Conservation (phyloP, 2,329 filamentous ascomycete genomes). For the Cordyceps tenuipes region DNA sequence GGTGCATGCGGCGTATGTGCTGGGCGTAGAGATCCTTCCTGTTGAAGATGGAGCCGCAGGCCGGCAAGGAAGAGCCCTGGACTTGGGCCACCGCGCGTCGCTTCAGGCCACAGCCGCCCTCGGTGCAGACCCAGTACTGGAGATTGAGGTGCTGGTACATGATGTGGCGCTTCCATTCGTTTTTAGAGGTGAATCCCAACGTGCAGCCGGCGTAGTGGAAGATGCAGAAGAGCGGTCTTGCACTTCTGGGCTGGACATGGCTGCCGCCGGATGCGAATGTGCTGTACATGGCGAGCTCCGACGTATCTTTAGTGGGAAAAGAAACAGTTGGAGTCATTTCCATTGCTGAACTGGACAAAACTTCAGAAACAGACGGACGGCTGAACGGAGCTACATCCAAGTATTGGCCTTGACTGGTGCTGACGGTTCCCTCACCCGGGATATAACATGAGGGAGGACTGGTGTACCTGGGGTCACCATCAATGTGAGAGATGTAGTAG, state of each 20-base stretch:
- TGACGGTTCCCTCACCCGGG: neutral
- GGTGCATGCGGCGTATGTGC: slow-evolving; percentile 80
- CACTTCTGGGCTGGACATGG: slow-evolving; percentile 45
- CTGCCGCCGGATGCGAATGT: slow-evolving; percentile 3
- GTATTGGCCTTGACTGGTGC: neutral
- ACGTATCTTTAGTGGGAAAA: neutral
- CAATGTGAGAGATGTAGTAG: neutral
- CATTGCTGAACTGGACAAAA: neutral
- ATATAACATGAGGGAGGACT: neutral
- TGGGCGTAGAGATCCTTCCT: slow-evolving; percentile 88
- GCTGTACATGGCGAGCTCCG: too few relatives aligned
- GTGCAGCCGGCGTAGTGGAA: slow-evolving; percentile 70
- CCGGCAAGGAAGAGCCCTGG: slow-evolving; percentile 20
- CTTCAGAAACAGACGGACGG: too few relatives aligned
- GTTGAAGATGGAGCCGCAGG: slow-evolving; percentile 63
- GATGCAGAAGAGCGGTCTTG: slow-evolving; percentile 63
- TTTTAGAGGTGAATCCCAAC: slow-evolving; percentile 62
- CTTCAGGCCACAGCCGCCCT: slow-evolving; percentile 43
- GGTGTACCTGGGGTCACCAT: neutral
- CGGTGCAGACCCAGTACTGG: slow-evolving; percentile 46
- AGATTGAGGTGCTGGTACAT: slow-evolving; percentile 69
- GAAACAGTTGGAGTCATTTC: neutral
- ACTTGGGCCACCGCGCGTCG: slow-evolving; percentile 16
- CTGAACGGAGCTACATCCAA: neutral
- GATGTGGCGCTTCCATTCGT: slow-evolving; percentile 93